A percentile compares a stretch with the other conserved stretches of the same genome.
Evolutionary conservation across 805 yeast genomes (phyloP).

Genomic region (Candida morakotiae): DNA sequence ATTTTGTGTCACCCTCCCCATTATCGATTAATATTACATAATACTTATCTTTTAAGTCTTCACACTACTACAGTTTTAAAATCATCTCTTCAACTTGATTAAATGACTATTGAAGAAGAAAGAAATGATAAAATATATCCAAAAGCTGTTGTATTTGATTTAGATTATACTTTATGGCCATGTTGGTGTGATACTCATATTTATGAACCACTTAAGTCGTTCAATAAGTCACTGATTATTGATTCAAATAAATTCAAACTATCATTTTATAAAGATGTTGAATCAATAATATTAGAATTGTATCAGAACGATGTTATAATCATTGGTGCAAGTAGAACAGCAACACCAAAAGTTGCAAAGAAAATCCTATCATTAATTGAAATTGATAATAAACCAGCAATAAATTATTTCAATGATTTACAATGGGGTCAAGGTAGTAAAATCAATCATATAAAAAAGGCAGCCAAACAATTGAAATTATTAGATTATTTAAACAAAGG

Average conservation of each 20-base stretch:
- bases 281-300: constrained; percentile 54
- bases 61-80: too few species aligned
- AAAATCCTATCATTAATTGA: constrained; percentile 52
- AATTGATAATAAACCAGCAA: constrained; percentile 51
- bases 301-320: constrained; percentile 44
- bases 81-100: too few species aligned
- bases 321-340: constrained; percentile 76
- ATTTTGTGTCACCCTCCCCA: too few species aligned
- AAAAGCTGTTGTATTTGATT: constrained; percentile 63
- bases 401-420: constrained; percentile 48
- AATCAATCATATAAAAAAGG: constrained; percentile 49
- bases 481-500: constrained; percentile 43
- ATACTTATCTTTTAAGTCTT: too few species aligned
- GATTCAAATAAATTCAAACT: constrained; percentile 56
- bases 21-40: too few species aligned
- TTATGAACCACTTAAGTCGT: constrained; percentile 46
- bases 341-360: constrained; percentile 72
- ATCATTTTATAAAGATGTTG: constrained; percentile 65
- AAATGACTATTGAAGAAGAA: too few species aligned
- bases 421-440: constrained; percentile 72
- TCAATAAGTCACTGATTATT: constrained; percentile 31
- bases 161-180: constrained; percentile 79
- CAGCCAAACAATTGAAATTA: constrained; percentile 46
- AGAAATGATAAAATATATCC: constrained; percentile 27
- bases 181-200: constrained; percentile 82